Evolutionary conservation across 2,329 filamentous ascomycete genomes (phyloP), one percentile per base, ranked within the genome.

Genomic region (Talaromyces sp.): DNA sequence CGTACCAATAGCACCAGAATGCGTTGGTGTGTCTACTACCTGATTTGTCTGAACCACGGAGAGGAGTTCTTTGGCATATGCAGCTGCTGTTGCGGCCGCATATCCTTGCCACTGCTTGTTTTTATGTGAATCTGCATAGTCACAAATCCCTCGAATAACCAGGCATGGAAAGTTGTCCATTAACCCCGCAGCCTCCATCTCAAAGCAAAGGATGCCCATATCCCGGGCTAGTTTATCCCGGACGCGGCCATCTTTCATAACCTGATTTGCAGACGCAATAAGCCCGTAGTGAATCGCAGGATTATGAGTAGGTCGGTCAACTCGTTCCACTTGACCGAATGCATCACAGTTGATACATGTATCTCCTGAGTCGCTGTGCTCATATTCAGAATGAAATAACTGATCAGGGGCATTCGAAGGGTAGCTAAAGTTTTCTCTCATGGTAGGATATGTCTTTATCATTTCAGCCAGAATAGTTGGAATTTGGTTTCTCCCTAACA

Each of bases 161-260:
- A 62, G 11, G 30, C 60, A 59, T n/a, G 60, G 60, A n/a, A 59
- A 62, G 13, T 19, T 58, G 39, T 62, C 57, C 39, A 62, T 58
- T 30, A 62, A 47, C 1, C 60, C 39, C 1, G 39, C 58, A 2
- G 58, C 58, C 19, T 60, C 58, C 52, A 60, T 56, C n/a, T 60
- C 53, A 30, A 62, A 59, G 19, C 56, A 59, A 2, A 62, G 22
- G 5, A 59, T 30, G 0, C 39, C 57, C 4, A 59, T 25, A 22
- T 62, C 39, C 6, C 8, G 42, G n/a, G 30, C 59, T 17, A 61
- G 59, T 32, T 57, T 17, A 30, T 61, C 59, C 49, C 59, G 22
- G 4, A 32, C 25, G 5, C 17, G 15, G 13, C 54, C 42, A 22
- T 47, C 42, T 22, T 22, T 47, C 42, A 22, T 47, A n/a, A 47